Conservation (phyloP, 192 early-diverging fungal genomes). For the Kickxella alabastrina region DNA sequence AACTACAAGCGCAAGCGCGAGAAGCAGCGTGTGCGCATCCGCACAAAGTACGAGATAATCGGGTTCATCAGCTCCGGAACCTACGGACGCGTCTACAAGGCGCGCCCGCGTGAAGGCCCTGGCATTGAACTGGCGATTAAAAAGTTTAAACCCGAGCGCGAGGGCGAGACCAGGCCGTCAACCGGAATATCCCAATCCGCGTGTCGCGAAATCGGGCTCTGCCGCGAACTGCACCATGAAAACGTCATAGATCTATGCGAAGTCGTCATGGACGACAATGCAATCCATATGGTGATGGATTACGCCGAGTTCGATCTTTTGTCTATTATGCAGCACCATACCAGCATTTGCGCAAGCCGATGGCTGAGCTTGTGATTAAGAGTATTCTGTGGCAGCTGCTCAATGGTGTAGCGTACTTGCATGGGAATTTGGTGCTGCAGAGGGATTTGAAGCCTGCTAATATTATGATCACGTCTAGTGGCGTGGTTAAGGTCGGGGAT, state of each 20-base stretch:
- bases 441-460: conserved; percentile 95
- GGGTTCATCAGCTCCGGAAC: conserved; percentile 95
- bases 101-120: conserved; percentile 56
- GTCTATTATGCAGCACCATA: conserved; percentile 90
- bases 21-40: conserved; percentile 51
- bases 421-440: conserved; percentile 81
- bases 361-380: conserved; percentile 82
- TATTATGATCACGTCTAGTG: conserved; percentile 81
- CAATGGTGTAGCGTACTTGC: conserved; percentile 83
- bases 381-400: conserved; percentile 86
- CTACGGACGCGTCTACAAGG: conserved; percentile 96
- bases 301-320: conserved; percentile 90
- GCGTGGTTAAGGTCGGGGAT: conserved; percentile 92
- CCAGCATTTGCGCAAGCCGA: conserved; percentile 73
- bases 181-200: conserved; percentile 92
- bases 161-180: conserved; percentile 65
- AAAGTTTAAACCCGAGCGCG: conserved; percentile 95
- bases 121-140: conserved; percentile 85
- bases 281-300: conserved; percentile 95
- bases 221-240: conserved; percentile 83
- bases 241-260: conserved; percentile 86
- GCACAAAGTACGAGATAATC: conserved; percentile 74
- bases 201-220: conserved; percentile 89
- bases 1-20: conserved; percentile 52
- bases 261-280: conserved; percentile 87